Percentiles rank a stretch among this genome's conserved stretches.
These are phyloP conservation scores for Fusarium sororula DNA, from an alignment of 2,329 filamentous ascomycete genomes.

Conservation along the genomic window DNA sequence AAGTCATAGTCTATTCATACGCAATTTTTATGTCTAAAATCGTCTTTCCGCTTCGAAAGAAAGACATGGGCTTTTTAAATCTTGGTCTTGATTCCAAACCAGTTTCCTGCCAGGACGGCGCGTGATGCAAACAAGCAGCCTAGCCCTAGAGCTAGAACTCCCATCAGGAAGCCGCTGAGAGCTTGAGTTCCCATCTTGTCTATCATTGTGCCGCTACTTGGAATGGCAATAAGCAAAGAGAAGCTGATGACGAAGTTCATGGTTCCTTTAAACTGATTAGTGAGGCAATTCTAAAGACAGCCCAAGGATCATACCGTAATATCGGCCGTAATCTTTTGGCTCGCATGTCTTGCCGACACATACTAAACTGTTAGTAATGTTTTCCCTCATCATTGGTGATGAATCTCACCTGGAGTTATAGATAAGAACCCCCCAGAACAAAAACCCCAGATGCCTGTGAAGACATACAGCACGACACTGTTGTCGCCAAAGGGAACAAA, in stretches of 20 bases:
- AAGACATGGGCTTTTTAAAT: not conserved
- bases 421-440: not conserved
- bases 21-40: not conserved
- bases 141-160: not conserved
- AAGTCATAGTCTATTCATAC: not conserved
- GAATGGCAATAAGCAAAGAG: not conserved
- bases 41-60: not conserved
- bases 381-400: too few species aligned
- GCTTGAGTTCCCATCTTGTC: conserved; percentile 11
- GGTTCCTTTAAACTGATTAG: not conserved
- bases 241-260: conserved; percentile 12
- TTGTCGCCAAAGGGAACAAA: not conserved
- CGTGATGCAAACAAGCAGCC: conserved; percentile 1
- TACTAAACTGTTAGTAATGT: not conserved
- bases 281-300: fast-evolving
- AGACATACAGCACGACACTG: not conserved
- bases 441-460: not conserved
- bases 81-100: conserved; percentile 1
- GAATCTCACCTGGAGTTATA: not conserved
- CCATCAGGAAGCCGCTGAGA: not conserved
- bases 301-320: not conserved
- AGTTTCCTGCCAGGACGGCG: not conserved
- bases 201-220: conserved; percentile 5
- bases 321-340: conserved; percentile 9
- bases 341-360: conserved; percentile 13